Evolutionary conservation across 257 asterid genomes (phyloP), one percentile per base, ranked within the genome.

Genomic region (Lycium ferocissimum): DNA sequence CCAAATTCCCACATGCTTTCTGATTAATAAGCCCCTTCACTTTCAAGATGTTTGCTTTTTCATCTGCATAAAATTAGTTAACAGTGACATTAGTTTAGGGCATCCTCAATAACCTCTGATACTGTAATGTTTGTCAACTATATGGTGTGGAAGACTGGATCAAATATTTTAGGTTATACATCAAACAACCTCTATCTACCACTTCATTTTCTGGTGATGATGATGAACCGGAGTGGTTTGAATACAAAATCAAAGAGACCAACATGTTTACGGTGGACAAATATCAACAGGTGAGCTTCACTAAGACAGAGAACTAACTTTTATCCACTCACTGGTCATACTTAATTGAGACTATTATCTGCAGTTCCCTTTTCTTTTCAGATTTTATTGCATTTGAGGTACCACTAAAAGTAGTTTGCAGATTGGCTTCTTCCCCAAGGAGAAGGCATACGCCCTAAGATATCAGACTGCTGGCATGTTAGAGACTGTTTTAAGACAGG

Each of bases 401-500:
- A 91, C 87, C 89, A 80, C 86, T 88, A 91, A 84, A 87, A 87
- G 89, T 94, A 93, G 97, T 91, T 89, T 93, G 92, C 98, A 96
- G 98, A 94, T 96, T 83, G 98, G 98, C 56, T 93, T 94, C 87
- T 95, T 96, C 90, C 94, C 95, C 2, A 63, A 92, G 84, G 95
- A 95, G 89, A 95, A 93, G 92, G 99, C 98, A 83, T 96, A 90
- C 90, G 95, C 99, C 65, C 86, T 95, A 93, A 91, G 99, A 83
- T 96, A 96, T 88, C 99, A 93, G 88, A 94, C 97, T 45, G 98
- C 99, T 86, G 98, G 99, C 79, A 96, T 96, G 99, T 89, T 96
- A 87, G 99, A 96, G 82, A 96, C 95, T 9, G 97, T 93, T 85
- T 90, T 96, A 83, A 91, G 99, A 89, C 98, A 95, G 82, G 98